Evolutionary conservation across 2,329 filamentous ascomycete genomes (phyloP).

Genomic region (Blastomyces gilchristii): DNA sequence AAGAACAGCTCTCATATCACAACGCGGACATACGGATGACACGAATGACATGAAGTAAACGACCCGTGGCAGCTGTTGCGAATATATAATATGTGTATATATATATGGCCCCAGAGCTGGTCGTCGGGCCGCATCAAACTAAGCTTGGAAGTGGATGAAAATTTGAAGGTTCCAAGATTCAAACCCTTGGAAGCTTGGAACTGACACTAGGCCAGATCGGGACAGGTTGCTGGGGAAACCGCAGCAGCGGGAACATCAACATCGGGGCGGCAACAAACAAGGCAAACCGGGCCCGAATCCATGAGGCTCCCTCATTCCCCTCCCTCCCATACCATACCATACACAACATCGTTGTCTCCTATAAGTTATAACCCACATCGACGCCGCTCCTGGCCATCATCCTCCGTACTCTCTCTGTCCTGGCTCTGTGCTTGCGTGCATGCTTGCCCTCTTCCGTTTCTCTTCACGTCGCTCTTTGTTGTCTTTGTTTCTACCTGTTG

Average conservation of each 20-base stretch:
- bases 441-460: slow-evolving; percentile 9
- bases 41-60: slow-evolving; percentile 8
- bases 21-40: slow-evolving; percentile 26
- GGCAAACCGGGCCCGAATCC: background rate
- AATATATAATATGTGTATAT: background rate
- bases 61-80: background rate
- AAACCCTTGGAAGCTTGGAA: slow-evolving; percentile 3
- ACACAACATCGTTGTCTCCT: background rate
- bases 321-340: slow-evolving; percentile 7
- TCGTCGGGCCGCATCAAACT: background rate
- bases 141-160: background rate
- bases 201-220: background rate
- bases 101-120: background rate
- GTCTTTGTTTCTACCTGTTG: slow-evolving; percentile 10
- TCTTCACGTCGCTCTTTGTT: slow-evolving; percentile 12
- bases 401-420: slow-evolving; percentile 14
- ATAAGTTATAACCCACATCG: slow-evolving; percentile 2
- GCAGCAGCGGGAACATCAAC: slow-evolving; percentile 11
- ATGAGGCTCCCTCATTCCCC: background rate
- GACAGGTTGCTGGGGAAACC: slow-evolving; percentile 12
- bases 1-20: slow-evolving; percentile 20
- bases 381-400: slow-evolving; percentile 9
- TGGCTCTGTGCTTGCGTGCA: slow-evolving; percentile 12
- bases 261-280: background rate
- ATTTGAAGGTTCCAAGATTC: slow-evolving; percentile 6